Evolutionary conservation across 306 rosid genomes (phyloP), one percentile per base, ranked within the genome.

Genomic region (Casuarina glauca): DNA sequence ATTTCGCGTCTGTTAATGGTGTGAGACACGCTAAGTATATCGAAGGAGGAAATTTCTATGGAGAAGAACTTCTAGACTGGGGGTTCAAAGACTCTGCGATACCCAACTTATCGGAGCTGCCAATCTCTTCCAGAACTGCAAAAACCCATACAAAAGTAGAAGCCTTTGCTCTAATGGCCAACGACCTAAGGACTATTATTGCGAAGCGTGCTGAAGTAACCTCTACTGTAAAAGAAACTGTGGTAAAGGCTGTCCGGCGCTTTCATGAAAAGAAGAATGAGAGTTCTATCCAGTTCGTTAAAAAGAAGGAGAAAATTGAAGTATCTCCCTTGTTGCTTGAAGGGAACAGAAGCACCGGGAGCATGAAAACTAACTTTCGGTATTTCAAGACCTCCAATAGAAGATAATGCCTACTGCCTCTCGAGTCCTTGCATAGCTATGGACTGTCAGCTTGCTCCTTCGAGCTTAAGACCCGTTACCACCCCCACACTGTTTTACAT

Each of bases 101-200:
- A 41, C 77, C 86, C n/a, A 52, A 74, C 39, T 80, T 86, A 69
- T 90, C 94, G 2, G 72, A 35, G 1, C 9, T 62, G 19, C 69
- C 44, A 12, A 13, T 74, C 45, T 86, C 90, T 13, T 17, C 82
- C 6, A 81, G 76, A 82, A 88, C 87, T 1, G 85, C 83, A 2
- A 79, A 71, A 66, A 78, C 86, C 35, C 73, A 82, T 16, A 26
- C 75, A 46, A 87, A 77, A 75, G 87, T 90, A 0, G 94, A 84
- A 84, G 84, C 84, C 71, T 92, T 94, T 69, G 97, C 94, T 41
- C 83, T 94, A 63, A 90, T 89, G 83, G 97, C 97, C 0, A 91
- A 89, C 2, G 98, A 93, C 85, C 76, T 92, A 85, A 94, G 86
- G 81, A 80, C 86, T 36, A 91, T 89, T 19, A 92, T 96, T 1